Base-by-base conservation (phyloP, 2,329 filamentous ascomycete species). In the Cercospora citrullina region DNA sequence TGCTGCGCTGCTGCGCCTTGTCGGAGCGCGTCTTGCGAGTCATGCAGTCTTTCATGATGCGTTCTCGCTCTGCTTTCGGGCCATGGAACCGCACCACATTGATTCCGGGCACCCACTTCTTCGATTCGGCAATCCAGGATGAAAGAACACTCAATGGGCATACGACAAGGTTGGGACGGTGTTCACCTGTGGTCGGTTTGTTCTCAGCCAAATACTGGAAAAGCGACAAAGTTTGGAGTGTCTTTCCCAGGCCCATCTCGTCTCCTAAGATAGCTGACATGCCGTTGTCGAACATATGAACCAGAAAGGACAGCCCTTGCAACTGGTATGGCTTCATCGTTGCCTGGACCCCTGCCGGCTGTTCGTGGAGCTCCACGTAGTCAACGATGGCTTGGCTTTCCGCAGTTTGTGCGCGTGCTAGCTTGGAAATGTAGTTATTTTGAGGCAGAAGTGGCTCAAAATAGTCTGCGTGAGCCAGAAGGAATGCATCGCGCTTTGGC, bases 241-340 rank as follows among this genome's bases (percentile, higher is more conserved):
- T 84, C 74, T 84, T 85, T 28, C 83, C 83, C 4, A 85, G 76
- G 21, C 83, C 83, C 83, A 84, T 85, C 64, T 84, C 83, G 63
- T 85, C 83, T 18, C 83, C 83, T 2, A 85, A 72, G 42, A 85
- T 83, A 5, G 79, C 78, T 8, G 80, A 80, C 69, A 82, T 76
- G 64, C 81, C 80, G 66, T 84, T 84, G 2, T 78, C 74, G 68
- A 83, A 79, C 65, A 84, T 78, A 69, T 84, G 80, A 0, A 84
- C 72, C 7, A 86, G 78, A 71, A 85, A 86, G 0, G 82, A 84
- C 0, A 86, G 75, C 0, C 84, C 84, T 3, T 82, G 80, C 0
- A 85, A 73, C 67, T 86, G 84, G 58, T 86, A 85, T 3, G 82
- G 80, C 71, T 86, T 86, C 76, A 86, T 83, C 0, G 73, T 80